Base-by-base conservation (phyloP, 768 basidiomycete species). In the Ramaria sp. region DNA sequence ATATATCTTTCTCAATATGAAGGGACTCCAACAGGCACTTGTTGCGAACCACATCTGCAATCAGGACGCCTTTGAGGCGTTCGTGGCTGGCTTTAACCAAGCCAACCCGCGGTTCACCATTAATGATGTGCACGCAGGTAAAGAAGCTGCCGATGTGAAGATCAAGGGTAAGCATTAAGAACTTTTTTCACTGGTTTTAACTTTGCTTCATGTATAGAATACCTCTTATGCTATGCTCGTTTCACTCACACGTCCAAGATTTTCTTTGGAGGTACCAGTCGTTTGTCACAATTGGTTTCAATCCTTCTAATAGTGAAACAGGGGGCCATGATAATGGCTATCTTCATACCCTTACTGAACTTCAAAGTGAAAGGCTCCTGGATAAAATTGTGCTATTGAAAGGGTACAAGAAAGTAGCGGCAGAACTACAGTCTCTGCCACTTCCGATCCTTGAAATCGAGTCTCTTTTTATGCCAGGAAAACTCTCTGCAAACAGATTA, bases 121-220 rank as follows among this genome's bases (percentile, higher is more conserved):
- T 68, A 73, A 83, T 30, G 85, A 87, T 65, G 83, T 83, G 47
- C 85, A 85, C 47, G 70, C 69, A 56, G 78, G 73, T 48, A 87
- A 87, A 68, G 85, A 87, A 71, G 82, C 79, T 5, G 84, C 82
- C 25, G 84, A 87, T 65, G 75, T 79, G 42, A 87, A 87, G 67
- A 77, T 87, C 64, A 84, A 83, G 73, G 81, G 85, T 83, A 59
- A 48, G 64, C 13, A 20, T 24, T 15, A 47, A 22, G n/a, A 25
- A 34, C 32, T 13, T 34, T 34, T 34, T 51, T 34, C 28, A 24
- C 24, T 39, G 13, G 32, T 8, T 13, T 34, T 41, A 28, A 24
- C 5, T 18, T 7, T 24, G n/a, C 16, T 25, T 15, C 12, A n/a
- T 20, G 39, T 27, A 16, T 22, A 24, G 18, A 18, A 51, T 34